Conservation (phyloP, 2,329 filamentous ascomycete genomes). For the Xylariales sp. region DNA sequence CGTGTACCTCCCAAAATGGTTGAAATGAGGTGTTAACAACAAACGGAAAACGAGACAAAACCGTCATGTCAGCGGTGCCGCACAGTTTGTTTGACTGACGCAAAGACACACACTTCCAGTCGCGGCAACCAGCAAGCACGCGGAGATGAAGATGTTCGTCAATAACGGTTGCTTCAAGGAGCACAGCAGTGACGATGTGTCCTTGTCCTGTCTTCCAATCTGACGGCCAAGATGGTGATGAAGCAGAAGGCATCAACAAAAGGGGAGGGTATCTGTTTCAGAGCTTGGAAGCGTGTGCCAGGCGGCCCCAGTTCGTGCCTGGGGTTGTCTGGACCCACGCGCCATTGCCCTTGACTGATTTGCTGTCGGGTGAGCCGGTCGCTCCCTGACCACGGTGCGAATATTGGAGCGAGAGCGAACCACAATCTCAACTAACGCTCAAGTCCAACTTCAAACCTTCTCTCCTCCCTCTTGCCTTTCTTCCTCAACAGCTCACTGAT, state of each 20-base stretch:
- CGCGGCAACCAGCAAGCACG: background rate
- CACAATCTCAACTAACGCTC: background rate
- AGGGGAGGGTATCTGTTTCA: constrained; percentile 10
- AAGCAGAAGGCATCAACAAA: constrained; percentile 8
- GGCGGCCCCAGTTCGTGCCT: constrained; percentile 5
- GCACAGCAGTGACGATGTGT: background rate
- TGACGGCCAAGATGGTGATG: constrained; percentile 1
- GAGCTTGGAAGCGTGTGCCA: constrained; percentile 8
- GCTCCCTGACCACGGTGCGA: background rate
- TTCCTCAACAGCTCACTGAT: background rate
- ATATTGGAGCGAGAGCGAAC: too few species aligned
- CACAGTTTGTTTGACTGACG: constrained; percentile 3
- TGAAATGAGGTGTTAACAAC: background rate
- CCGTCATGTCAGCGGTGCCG: constrained; percentile 4
- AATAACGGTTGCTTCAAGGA: background rate
- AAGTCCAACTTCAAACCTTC: constrained; percentile 3
- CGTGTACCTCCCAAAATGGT: constrained; percentile 6
- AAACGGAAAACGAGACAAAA: background rate
- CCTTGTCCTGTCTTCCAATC: constrained; percentile 2
- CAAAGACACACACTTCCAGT: constrained; percentile 2
- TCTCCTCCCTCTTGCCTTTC: background rate
- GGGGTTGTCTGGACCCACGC: constrained; percentile 5
- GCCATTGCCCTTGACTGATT: constrained; percentile 1
- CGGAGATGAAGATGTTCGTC: background rate
- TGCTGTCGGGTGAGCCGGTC: background rate